Base-by-base conservation (phyloP, 768 basidiomycete species). In the Candolleomyces aberdarensis region DNA sequence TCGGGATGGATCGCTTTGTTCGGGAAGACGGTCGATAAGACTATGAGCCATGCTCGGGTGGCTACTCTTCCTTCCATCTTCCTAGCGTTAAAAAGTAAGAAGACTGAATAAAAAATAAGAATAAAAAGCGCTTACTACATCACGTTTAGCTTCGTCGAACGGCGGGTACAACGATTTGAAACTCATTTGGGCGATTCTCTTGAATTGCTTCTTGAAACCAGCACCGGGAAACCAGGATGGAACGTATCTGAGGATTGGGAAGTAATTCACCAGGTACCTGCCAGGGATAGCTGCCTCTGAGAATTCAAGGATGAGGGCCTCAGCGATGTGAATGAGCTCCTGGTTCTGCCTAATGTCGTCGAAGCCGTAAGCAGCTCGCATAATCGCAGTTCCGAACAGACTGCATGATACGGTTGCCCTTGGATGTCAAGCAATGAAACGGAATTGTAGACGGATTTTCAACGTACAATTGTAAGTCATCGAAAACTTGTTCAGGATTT, bases 171-270 rank as follows among this genome's bases (percentile, higher is more conserved):
- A 56, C 7, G 67, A 60, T 19, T 75, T 70, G 11, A 66, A 55
- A 13, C 57, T 40, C 48, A 64, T 65, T 61, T 39, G 14, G 53
- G 61, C 68, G 62, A 71, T 3, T 50, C 52, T 8, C 61, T 59
- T 20, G 70, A 69, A 54, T 62, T 67, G 46, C 64, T 64, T 72
- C 58, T 74, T 67, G 68, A 76, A 79, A 1, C 67, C 69, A 6
- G 75, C 74, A 22, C 78, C 77, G 14, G 78, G 78, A 32, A 79
- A 58, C 78, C 78, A 81, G 0, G 58, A 49, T 0, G 79, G 79
- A 13, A 78, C 62, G 57, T 77, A 69, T 19, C 69, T 72, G 50
- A 79, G 58, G 22, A 64, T 22, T 11, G 65, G 71, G 53, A 66
- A 50, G n/a, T 67, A 54, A 52, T 73, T 67, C 15, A 70, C 67